phyloP scores from a whole-genome alignment of 176 grass and related monocot genomes.

The Urochloa ruziziensis region DNA sequence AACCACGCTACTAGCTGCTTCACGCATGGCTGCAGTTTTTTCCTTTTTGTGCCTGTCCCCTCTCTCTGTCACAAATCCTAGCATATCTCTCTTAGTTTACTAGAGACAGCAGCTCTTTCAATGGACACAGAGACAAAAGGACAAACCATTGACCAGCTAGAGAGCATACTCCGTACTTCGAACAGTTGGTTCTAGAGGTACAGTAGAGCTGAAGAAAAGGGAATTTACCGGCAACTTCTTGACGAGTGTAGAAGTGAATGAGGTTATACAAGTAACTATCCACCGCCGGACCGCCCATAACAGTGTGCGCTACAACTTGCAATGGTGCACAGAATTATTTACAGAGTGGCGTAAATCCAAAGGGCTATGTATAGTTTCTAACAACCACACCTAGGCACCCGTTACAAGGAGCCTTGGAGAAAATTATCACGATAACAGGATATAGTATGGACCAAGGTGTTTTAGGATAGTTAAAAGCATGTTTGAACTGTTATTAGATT shows the following conservation, averaged over 20 bases:
- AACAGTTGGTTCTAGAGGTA: slow-evolving; percentile 38
- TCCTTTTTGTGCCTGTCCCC: slow-evolving; percentile 42
- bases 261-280: slow-evolving; percentile 6
- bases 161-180: slow-evolving; percentile 14
- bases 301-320: slow-evolving; percentile 26
- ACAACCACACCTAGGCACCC: slow-evolving; percentile 39
- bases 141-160: slow-evolving; percentile 42
- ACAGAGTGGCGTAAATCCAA: slow-evolving; percentile 45
- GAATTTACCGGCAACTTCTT: slow-evolving; percentile 30
- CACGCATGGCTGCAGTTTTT: slow-evolving; percentile 29
- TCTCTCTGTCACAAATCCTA: slow-evolving; percentile 37
- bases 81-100: slow-evolving; percentile 37
- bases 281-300: slow-evolving; percentile 9
- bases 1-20: slow-evolving; percentile 44
- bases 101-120: slow-evolving; percentile 10
- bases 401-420: slow-evolving; percentile 36
- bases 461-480: slow-evolving; percentile 16
- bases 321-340: slow-evolving; percentile 22
- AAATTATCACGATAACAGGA: slow-evolving; percentile 11
- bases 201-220: slow-evolving; percentile 43
- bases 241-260: slow-evolving; percentile 13
- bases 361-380: slow-evolving; percentile 31
- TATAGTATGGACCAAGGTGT: slow-evolving; percentile 38
- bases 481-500: not conserved
- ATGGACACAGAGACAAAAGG: slow-evolving; percentile 37